Conservation (phyloP, 2,329 filamentous ascomycete species). For the Domatiomyces globalis region DNA sequence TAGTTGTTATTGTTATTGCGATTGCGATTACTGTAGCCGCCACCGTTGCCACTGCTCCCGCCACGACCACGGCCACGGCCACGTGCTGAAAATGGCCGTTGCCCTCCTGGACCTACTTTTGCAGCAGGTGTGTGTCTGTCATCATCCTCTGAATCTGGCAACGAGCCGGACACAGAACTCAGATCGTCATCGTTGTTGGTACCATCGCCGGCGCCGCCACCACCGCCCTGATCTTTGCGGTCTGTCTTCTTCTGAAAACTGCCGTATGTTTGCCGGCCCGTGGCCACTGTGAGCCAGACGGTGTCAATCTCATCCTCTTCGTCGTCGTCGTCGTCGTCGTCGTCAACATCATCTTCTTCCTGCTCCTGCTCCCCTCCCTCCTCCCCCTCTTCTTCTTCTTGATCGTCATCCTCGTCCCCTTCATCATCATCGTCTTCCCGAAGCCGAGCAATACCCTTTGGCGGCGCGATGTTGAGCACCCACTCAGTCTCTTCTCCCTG, state of each 20-base stretch:
- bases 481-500: slow-evolving; percentile 16
- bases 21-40: background rate
- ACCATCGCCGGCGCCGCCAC: background rate
- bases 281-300: slow-evolving; percentile 5
- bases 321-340: background rate
- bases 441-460: background rate
- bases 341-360: background rate
- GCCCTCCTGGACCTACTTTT: background rate
- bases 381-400: background rate
- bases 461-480: slow-evolving; percentile 10
- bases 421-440: background rate
- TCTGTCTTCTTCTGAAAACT: slow-evolving; percentile 10
- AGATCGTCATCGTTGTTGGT: slow-evolving; percentile 4
- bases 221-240: background rate
- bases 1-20: background rate
- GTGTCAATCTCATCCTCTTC: slow-evolving; percentile 6
- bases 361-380: slow-evolving; percentile 2
- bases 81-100: background rate
- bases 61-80: background rate
- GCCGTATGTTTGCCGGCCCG: slow-evolving; percentile 16
- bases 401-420: background rate
- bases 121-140: background rate
- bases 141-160: slow-evolving; percentile 2
- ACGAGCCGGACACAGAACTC: slow-evolving; percentile 5
- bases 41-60: background rate